Base-by-base conservation (phyloP, 495 filamentous ascomycete genomes). In the Massariosphaeria phaeospora region DNA sequence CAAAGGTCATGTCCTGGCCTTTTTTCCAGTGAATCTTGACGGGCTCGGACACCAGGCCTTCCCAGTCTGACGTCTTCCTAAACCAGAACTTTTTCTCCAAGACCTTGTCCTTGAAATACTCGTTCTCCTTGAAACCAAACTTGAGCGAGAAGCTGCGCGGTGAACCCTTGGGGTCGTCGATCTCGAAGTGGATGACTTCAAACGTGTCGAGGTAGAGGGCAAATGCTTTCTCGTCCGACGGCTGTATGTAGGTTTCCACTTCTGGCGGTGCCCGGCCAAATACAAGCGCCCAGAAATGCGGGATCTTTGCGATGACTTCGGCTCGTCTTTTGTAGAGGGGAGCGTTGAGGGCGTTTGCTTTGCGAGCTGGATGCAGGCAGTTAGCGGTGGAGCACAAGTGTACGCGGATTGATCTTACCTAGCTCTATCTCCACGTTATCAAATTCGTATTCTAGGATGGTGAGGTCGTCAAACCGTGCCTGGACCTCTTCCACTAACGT, bases 11-110 rank as follows among this genome's bases (percentile, higher is more conserved):
- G 67, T 97, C 91, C 70, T 83, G 83, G 45, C 79, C 84, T 58
- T 82, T 73, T 79, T 89, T 95, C 91, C 91, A 97, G 62, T 83
- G 74, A 66, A 97, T 88, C 50, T 80, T 76, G 31, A 95, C 86
- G 5, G 91, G 91, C 67, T 91, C 88, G 31, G 81, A 85, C 38
- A 93, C 87, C 17, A 93, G 75, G 27, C 87, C 88, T 17, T 76
- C 70, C 75, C 79, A 86, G 62, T 81, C 79, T 62, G 77, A 78
- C 33, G 72, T 71, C 68, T 56, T 76, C 57, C 89, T 83, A 73
- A 80, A 85, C 81, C 84, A 90, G 70, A 96, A 91, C 63, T 84
- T 85, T 83, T 97, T 97, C 69, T 88, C 85, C 35, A 97, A 71
- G 50, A 83, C 78, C 33, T 69, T 67, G 69, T 95, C 77, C 57